Evolutionary conservation across 1,284 basidiomycete genomes (phyloP), one percentile per base, ranked within the genome.

Genomic region (Prillingera fragicola): DNA sequence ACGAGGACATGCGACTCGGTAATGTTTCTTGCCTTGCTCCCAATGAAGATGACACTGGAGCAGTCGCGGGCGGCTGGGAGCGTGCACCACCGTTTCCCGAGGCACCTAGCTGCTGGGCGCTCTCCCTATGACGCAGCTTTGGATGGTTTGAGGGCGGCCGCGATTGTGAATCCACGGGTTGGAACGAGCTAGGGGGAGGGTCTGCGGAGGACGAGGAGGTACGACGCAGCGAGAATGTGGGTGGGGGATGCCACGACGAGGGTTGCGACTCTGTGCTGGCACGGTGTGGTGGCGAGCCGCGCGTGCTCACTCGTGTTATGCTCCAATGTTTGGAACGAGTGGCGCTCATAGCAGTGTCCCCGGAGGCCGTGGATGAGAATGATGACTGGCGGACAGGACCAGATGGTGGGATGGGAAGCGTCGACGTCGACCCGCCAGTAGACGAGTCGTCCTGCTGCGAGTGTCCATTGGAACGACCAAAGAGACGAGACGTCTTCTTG

Each of bases 401-500:
- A 24, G 43, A 39, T 9, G 59, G 51, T 17, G 48, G 43, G 22
- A 44, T 41, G 15, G 38, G 42, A 29, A 49, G 29, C 3, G 32
- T 41, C 27, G n/a, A n/a, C n/a, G 22, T 26, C n/a, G 41, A 26
- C 3, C 36, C 17, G 25, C 41, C n/a, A 31, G 29, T 12, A 5
- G 29, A n/a, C 29, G 29, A 31, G 14, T 41, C 32, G 25, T 48
- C 45, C 24, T 39, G 17, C 19, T 48, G 37, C 7, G 38, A 35
- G 26, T 49, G 31, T 14, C 33, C 32, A 9, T 43, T 55, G 18
- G 46, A 51, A 25, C 67, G 44, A 8, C 45, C 45, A 36, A 70
- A 70, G 33, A 70, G 42, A 21, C 60, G 55, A 14, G 63, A 65
- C 1, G 67, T 70, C 56, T 70, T 70, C 54, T 67, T 67, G 2